Evolutionary conservation across 1,139 yeast species (phyloP).

Genomic region (Nakaseomyces kungkrabaensis): DNA sequence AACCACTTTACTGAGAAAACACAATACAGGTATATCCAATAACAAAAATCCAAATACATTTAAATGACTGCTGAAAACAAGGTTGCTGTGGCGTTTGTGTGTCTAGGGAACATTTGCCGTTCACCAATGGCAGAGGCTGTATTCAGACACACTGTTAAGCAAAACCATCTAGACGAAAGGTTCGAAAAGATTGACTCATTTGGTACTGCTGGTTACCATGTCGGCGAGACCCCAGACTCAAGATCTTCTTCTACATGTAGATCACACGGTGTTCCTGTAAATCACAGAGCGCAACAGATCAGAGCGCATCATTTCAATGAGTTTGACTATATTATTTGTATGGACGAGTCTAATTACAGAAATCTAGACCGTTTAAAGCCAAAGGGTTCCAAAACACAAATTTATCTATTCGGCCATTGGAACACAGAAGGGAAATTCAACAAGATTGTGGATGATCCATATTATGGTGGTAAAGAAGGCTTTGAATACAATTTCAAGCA

Average conservation of each 20-base stretch:
- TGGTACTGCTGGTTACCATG: slow-evolving; percentile 81
- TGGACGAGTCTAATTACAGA: slow-evolving; percentile 64
- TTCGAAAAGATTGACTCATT: slow-evolving; percentile 66
- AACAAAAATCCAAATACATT: neutral
- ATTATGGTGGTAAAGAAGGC: slow-evolving; percentile 78
- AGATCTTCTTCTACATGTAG: slow-evolving; percentile 63
- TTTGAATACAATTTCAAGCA: slow-evolving; percentile 74
- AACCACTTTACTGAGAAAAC: neutral
- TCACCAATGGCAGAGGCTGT: slow-evolving; percentile 99
- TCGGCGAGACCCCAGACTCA: slow-evolving; percentile 72
- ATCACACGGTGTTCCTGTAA: slow-evolving; percentile 62
- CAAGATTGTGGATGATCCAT: slow-evolving; percentile 74
- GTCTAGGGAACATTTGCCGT: slow-evolving; percentile 90
- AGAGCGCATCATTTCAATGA: slow-evolving; percentile 44
- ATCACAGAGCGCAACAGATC: slow-evolving; percentile 71
- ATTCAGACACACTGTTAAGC: slow-evolving; percentile 53
- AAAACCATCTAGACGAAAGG: slow-evolving; percentile 33
- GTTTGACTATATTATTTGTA: slow-evolving; percentile 78
- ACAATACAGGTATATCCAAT: too few species aligned
- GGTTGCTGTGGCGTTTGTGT: slow-evolving; percentile 74
- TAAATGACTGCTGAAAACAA: slow-evolving; percentile 17
- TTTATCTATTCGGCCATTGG: slow-evolving; percentile 70
- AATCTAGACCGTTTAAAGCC: slow-evolving; percentile 57
- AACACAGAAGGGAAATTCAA: slow-evolving; percentile 38
- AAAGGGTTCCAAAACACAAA: slow-evolving; percentile 36